Evolutionary conservation across 2,329 filamentous ascomycete species (phyloP).

Genomic region (Colletotrichum chrysophilum): DNA sequence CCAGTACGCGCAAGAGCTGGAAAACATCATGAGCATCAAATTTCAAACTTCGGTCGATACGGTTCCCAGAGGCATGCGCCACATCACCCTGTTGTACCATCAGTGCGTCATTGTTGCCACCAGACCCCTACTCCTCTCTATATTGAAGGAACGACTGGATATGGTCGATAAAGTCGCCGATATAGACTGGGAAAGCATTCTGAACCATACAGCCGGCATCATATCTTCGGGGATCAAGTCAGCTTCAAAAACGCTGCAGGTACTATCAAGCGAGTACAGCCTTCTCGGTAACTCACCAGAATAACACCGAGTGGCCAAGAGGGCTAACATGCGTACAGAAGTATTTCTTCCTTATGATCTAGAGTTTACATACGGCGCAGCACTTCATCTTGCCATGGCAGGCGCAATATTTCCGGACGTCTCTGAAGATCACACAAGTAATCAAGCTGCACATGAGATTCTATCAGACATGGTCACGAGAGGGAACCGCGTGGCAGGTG

Average conservation of each 20-base stretch:
- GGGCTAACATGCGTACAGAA: not conserved
- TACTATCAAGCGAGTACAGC: not conserved
- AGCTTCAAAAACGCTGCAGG: not conserved
- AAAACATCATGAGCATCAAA: not conserved
- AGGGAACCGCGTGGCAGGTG: not conserved
- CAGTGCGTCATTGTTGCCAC: conserved; percentile 1
- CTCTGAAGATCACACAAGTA: not conserved
- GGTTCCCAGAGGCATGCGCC: not conserved
- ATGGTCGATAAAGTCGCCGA: not conserved
- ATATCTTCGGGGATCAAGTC: not conserved
- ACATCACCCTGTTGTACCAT: not conserved
- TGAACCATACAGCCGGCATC: not conserved
- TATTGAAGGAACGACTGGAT: not conserved
- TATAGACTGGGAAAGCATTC: not conserved
- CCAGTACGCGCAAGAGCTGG: not conserved
- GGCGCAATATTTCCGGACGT: not conserved
- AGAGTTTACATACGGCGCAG: not conserved
- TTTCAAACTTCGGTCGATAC: not conserved
- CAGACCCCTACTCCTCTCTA: not conserved
- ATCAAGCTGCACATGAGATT: not conserved
- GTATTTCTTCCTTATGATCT: not conserved
- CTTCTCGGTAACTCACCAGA: not conserved
- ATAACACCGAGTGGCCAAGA: not conserved
- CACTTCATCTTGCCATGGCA: not conserved
- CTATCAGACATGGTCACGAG: not conserved